These are phyloP conservation scores for Alternaria arbusti DNA, from an alignment of 2,329 filamentous ascomycete genomes.

Conservation along the genomic window DNA sequence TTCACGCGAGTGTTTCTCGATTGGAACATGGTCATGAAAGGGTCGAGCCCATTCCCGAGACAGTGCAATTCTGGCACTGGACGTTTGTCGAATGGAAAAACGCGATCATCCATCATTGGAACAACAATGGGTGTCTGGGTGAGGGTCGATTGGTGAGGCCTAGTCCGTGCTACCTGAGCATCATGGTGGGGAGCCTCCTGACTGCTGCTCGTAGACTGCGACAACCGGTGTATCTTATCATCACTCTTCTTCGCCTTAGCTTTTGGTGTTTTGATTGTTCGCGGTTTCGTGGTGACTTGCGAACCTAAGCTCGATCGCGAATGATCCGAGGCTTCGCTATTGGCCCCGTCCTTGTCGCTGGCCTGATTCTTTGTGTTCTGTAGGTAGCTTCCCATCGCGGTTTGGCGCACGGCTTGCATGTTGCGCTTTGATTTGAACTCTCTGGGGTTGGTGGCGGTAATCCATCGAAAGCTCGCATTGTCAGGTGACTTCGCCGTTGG, in stretches of 20 bases:
- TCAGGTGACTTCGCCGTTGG: slow-evolving; percentile 7
- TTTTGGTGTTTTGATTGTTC: slow-evolving; percentile 1
- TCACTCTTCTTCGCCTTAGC: neutral
- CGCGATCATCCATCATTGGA: neutral
- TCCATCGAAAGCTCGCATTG: slow-evolving; percentile 33
- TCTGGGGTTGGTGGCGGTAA: slow-evolving; percentile 40
- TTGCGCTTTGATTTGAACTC: slow-evolving; percentile 40
- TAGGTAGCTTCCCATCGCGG: slow-evolving; percentile 44
- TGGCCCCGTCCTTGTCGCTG: slow-evolving; percentile 5
- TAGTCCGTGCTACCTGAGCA: slow-evolving; percentile 8
- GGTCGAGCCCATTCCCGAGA: slow-evolving; percentile 41
- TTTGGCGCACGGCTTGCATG: slow-evolving; percentile 45
- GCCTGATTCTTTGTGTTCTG: slow-evolving; percentile 28
- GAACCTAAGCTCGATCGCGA: slow-evolving; percentile 23
- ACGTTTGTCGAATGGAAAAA: no score
- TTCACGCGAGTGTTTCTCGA: slow-evolving; percentile 35
- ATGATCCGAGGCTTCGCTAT: slow-evolving; percentile 26
- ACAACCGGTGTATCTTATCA: slow-evolving; percentile 7
- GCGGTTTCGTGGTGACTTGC: slow-evolving; percentile 15
- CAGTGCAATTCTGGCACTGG: slow-evolving; percentile 29
- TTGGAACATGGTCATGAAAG: slow-evolving; percentile 46
- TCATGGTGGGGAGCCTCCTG: slow-evolving; percentile 8
- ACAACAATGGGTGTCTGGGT: slow-evolving; percentile 30
- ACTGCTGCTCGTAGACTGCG: neutral
- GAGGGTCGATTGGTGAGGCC: slow-evolving; percentile 20